A percentile compares a stretch with the other conserved stretches of the same genome.
phyloP scores from a whole-genome alignment of 495 filamentous ascomycete genomes.

The Penicillium coprophilum region DNA sequence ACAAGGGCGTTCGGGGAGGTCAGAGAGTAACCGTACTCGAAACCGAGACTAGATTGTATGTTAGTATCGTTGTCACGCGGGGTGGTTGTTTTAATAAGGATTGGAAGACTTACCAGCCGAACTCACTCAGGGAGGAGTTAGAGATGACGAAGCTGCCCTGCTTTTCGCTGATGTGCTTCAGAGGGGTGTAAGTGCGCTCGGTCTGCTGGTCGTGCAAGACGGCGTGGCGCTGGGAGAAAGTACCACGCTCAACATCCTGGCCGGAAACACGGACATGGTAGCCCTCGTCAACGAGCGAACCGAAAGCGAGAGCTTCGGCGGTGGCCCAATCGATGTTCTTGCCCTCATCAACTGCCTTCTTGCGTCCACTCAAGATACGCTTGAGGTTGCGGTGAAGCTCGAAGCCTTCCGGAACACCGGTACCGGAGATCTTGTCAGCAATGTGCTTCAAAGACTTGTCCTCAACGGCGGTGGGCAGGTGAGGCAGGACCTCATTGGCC shows the following conservation, averaged over 20 bases:
- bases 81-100: neutral
- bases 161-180: conserved; percentile 82
- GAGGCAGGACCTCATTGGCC: conserved; percentile 89
- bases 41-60: conserved; percentile 64
- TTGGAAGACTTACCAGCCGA: conserved; percentile 62
- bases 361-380: conserved; percentile 86
- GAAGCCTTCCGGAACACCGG: conserved; percentile 78
- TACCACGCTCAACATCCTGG: conserved; percentile 98
- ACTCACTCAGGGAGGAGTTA: conserved; percentile 96
- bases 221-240: conserved; percentile 96
- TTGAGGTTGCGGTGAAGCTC: conserved; percentile 89
- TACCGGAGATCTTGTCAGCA: conserved; percentile 67
- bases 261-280: conserved; percentile 96
- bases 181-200: conserved; percentile 87
- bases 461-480: conserved; percentile 81
- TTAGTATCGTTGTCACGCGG: conserved; percentile 22
- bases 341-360: conserved; percentile 90
- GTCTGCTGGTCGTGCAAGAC: conserved; percentile 96
- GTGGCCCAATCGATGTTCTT: conserved; percentile 97
- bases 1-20: conserved; percentile 95
- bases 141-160: conserved; percentile 95
- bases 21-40: conserved; percentile 97
- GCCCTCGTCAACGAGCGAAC: conserved; percentile 83
- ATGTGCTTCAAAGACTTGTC: conserved; percentile 71
- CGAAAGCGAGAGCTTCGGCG: conserved; percentile 94